phyloP scores from a whole-genome alignment of 2,329 filamentous ascomycete genomes.

The Pestalotiopsis sp. region DNA sequence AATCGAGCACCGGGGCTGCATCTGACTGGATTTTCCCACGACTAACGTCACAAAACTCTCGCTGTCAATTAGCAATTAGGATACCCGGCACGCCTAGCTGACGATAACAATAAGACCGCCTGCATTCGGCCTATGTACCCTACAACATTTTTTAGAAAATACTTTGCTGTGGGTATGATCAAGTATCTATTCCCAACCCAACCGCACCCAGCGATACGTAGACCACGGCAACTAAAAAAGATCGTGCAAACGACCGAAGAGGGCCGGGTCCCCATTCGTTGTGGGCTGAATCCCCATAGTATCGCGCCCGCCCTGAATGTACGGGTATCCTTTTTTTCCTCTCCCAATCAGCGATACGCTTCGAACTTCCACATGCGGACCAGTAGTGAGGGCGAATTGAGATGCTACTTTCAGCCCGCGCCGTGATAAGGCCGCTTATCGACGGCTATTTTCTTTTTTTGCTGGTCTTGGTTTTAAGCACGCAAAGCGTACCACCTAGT shows the following conservation, averaged over 20 bases:
- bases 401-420: not conserved
- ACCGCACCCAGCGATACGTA: not conserved
- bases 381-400: not conserved
- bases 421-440: constrained; percentile 5
- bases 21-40: not conserved
- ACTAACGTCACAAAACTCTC: not conserved
- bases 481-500: too few relatives aligned
- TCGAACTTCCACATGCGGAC: constrained; percentile 9
- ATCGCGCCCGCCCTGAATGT: not conserved
- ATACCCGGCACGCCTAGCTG: not conserved
- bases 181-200: not conserved
- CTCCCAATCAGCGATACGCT: not conserved
- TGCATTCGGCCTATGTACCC: not conserved
- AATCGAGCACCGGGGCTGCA: not conserved
- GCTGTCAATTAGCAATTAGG: not conserved
- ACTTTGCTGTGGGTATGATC: not conserved
- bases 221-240: not conserved
- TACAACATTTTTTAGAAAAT: not conserved
- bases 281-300: not conserved
- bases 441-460: constrained; percentile 5
- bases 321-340: not conserved
- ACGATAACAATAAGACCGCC: not conserved
- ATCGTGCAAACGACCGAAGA: not conserved
- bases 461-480: not conserved
- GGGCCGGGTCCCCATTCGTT: not conserved